A percentile compares a stretch with the other conserved stretches of the same genome.
phyloP scores from a whole-genome alignment of 306 rosid species.

The Trifolium fragiferum region DNA sequence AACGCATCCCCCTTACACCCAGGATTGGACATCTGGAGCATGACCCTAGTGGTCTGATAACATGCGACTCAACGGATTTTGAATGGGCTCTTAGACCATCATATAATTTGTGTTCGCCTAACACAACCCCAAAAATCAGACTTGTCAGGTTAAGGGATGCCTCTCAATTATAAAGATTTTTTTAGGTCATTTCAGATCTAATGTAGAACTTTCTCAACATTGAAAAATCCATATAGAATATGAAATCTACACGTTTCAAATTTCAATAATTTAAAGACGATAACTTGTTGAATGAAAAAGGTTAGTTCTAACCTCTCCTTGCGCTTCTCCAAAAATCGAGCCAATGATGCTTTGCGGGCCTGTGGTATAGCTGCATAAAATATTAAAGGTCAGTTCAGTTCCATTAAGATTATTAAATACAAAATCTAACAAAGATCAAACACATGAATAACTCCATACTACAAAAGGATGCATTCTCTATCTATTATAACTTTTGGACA shows the following conservation, averaged over 20 bases:
- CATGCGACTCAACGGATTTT: not conserved
- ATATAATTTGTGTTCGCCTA: not conserved
- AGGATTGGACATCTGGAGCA: not conserved
- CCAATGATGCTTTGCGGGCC: conserved; percentile 91
- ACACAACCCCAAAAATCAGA: not conserved
- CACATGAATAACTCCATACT: not conserved
- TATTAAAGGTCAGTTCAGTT: not conserved
- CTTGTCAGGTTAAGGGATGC: not conserved
- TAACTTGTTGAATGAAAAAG: not conserved
- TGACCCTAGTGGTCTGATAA: not conserved
- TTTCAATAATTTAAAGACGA: not conserved
- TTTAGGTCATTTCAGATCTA: not conserved
- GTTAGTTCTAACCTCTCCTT: conserved; percentile 72
- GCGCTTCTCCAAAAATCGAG: conserved; percentile 87
- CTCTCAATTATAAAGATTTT: not conserved
- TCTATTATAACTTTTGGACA: not conserved
- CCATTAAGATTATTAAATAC: conserved; percentile 7
- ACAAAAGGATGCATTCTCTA: not conserved
- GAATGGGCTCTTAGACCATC: not conserved
- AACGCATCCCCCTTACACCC: not conserved
- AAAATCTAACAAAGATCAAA: conserved; percentile 21
- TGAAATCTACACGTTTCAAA: not conserved
- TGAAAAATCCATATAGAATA: not conserved
- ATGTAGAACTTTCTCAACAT: not conserved
- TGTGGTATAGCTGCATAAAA: conserved; percentile 71